phyloP scores from a whole-genome alignment of 2,329 filamentous ascomycete species.

The Pseudogymnoascus sp. region DNA sequence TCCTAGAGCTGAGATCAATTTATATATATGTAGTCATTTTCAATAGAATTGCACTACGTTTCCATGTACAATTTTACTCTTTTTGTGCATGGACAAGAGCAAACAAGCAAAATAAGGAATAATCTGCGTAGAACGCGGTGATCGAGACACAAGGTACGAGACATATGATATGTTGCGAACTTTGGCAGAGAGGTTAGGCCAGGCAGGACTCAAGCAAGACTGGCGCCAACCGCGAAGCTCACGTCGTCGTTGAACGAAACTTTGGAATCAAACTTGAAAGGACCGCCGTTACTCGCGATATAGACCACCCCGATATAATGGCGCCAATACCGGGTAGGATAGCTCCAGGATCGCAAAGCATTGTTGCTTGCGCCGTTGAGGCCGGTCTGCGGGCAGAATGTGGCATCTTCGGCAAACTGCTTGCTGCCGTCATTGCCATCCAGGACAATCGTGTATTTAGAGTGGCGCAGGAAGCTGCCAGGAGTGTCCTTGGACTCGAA shows the following conservation, averaged over 20 bases:
- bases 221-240: slow-evolving; percentile 38
- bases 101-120: too few relatives aligned
- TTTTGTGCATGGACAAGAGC: not conserved
- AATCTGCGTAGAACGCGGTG: too few relatives aligned
- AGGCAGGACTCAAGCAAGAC: slow-evolving; percentile 33
- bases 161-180: not conserved
- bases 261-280: slow-evolving; percentile 42
- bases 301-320: slow-evolving; percentile 42
- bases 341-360: slow-evolving; percentile 49
- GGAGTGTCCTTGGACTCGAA: slow-evolving; percentile 51
- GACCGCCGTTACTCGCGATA: slow-evolving; percentile 44
- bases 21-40: too few relatives aligned
- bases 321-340: slow-evolving; percentile 50
- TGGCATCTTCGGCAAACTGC: slow-evolving; percentile 51
- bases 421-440: slow-evolving; percentile 45
- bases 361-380: slow-evolving; percentile 41
- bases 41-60: not conserved
- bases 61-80: not conserved
- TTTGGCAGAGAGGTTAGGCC: not conserved
- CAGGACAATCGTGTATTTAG: slow-evolving; percentile 41
- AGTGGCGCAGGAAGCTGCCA: slow-evolving; percentile 51
- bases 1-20: not conserved
- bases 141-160: not conserved
- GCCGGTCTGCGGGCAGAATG: slow-evolving; percentile 48
- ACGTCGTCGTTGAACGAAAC: slow-evolving; percentile 44